Evolutionary conservation across 768 basidiomycete species (phyloP).

Genomic region (Kwoniella bestiolae): DNA sequence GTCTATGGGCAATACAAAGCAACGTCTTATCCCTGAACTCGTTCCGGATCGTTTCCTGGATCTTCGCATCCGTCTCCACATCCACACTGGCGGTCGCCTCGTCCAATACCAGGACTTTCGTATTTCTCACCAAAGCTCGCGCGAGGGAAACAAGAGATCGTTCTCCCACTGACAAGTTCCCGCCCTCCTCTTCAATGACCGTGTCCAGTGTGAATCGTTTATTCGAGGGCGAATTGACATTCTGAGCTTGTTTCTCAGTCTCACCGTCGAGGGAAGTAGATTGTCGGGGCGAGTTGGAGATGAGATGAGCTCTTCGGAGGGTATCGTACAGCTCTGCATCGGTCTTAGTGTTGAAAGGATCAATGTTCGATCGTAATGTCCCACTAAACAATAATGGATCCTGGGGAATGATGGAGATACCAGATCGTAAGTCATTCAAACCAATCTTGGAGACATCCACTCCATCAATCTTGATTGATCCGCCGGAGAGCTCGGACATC

Average conservation of each 20-base stretch:
- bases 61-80: conserved; percentile 85
- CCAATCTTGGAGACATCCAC: conserved; percentile 83
- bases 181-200: conserved; percentile 82
- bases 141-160: conserved; percentile 84
- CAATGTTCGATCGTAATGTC: conserved; percentile 76
- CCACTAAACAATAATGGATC: conserved; percentile 62
- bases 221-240: not conserved
- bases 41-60: conserved; percentile 83
- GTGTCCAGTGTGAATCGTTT: conserved; percentile 76
- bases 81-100: conserved; percentile 92
- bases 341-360: conserved; percentile 81
- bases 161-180: conserved; percentile 75
- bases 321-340: conserved; percentile 89
- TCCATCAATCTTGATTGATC: conserved; percentile 77
- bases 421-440: conserved; percentile 65
- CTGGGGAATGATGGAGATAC: conserved; percentile 70
- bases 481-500: conserved; percentile 75
- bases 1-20: conserved; percentile 83
- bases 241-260: not conserved
- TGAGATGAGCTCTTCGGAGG: conserved; percentile 76
- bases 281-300: conserved; percentile 1
- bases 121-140: conserved; percentile 82
- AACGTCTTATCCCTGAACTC: conserved; percentile 87
- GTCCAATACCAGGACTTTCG: conserved; percentile 69
- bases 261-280: not conserved